Evolutionary conservation across 1,139 yeast genomes (phyloP), one percentile per base, ranked within the genome.

Genomic region (Debaryomyces udenii): DNA sequence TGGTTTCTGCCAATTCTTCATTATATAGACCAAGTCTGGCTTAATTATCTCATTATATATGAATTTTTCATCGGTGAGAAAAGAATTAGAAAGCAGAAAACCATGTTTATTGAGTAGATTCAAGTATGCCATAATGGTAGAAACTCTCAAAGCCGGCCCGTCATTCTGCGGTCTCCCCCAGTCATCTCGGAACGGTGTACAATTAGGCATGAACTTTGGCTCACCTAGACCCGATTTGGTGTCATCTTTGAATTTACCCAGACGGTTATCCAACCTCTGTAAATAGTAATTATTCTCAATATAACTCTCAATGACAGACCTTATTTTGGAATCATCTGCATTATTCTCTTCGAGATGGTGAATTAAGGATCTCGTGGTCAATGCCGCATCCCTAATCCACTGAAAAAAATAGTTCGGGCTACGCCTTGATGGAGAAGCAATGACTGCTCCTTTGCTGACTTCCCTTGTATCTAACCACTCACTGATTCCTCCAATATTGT

Each of bases 161-260:
- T 93, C 99, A 47, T 89, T 76, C 62, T 91, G 99, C 1, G 99
- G 99, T 52, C 99, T 74, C 1, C 98, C 98, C 99, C 98, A 91
- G 30, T 68, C 59, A 2, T 69, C 81, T 11, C 64, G 59, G 52
- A 85, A 91, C 1, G 86, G 70, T 0, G 78, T 56, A 22, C 85
- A 83, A 57, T 88, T 77, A 3, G 82, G 80, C 56, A 75, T 61
- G 55, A 86, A 90, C 59, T 91, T 91, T 3, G 98, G 98, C 57
- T 91, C 98, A 1, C 97, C 98, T 27, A 91, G 70, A 2, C 90
- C 90, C 31, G 66, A 58, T 41, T 71, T 61, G 30, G 44, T 47
- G 1, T 47, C 44, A 41, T 69, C 73, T 31, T 66, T 68, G 57
- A 83, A 83, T 1, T 64, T 59, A 0, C 97, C 97, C 13, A 90